Conservation (phyloP, 2,329 filamentous ascomycete species). For the Fusarium musae region DNA sequence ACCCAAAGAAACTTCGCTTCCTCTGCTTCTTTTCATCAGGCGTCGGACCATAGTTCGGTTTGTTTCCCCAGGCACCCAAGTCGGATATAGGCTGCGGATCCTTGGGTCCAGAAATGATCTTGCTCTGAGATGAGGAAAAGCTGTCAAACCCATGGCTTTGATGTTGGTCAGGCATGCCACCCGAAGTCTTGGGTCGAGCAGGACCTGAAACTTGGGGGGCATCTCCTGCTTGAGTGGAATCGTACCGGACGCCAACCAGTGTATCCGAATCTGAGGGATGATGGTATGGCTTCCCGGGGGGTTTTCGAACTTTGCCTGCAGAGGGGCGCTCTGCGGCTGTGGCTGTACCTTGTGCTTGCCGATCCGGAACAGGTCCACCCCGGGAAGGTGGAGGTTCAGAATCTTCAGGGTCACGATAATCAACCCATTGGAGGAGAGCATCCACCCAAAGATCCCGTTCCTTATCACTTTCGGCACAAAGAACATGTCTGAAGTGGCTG, state of each 20-base stretch:
- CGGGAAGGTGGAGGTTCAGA: slow-evolving; percentile 46
- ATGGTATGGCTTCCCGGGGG: slow-evolving; percentile 49
- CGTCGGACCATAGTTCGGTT: slow-evolving; percentile 62
- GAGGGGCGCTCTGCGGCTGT: slow-evolving; percentile 30
- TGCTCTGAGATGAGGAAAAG: slow-evolving; percentile 52
- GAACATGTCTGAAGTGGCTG: slow-evolving; percentile 88
- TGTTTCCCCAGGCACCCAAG: slow-evolving; percentile 86
- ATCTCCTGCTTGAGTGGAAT: slow-evolving; percentile 64
- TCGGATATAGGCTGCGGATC: slow-evolving; percentile 88
- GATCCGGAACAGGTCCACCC: slow-evolving; percentile 51
- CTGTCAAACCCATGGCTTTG: slow-evolving; percentile 49
- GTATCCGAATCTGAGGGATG: slow-evolving; percentile 56
- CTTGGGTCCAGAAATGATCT: slow-evolving; percentile 82
- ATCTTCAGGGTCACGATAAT: slow-evolving; percentile 73
- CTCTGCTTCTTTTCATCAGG: slow-evolving; percentile 81
- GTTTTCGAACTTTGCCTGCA: slow-evolving; percentile 47
- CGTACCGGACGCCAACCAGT: slow-evolving; percentile 69
- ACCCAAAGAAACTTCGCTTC: slow-evolving; percentile 82
- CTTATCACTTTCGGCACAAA: slow-evolving; percentile 93
- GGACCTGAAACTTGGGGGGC: slow-evolving; percentile 56
- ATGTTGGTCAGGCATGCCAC: slow-evolving; percentile 48
- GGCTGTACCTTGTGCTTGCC: slow-evolving; percentile 49
- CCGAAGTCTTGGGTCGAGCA: slow-evolving; percentile 52
- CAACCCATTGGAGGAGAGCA: slow-evolving; percentile 87
- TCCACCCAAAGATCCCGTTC: slow-evolving; percentile 97